Evolutionary conservation across 176 grass and related monocot genomes (phyloP).

Genomic region (Miscanthus lutarioriparius): DNA sequence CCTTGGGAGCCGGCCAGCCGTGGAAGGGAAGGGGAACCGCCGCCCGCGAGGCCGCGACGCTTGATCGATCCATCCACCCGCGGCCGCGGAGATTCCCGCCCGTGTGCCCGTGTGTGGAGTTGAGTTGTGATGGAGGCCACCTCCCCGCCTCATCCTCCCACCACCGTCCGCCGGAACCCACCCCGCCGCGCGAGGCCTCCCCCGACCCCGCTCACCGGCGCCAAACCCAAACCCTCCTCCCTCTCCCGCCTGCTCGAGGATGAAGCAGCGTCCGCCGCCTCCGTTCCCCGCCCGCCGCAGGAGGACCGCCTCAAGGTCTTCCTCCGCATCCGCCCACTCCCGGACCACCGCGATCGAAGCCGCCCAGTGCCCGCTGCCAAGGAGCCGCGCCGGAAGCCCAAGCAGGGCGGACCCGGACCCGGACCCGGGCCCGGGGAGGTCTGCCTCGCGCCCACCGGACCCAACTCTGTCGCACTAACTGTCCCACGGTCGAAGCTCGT

Average conservation of each 20-base stretch:
- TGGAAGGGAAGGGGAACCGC: neutral
- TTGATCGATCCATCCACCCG: too few species aligned
- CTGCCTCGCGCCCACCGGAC: conserved; percentile 59
- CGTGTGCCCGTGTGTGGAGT: too few species aligned
- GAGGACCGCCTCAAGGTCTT: conserved; percentile 60
- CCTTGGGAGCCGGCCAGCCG: too few species aligned
- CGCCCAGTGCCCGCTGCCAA: conserved; percentile 1
- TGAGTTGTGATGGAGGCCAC: neutral
- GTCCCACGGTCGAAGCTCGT: conserved; percentile 58
- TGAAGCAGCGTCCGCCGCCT: neutral
- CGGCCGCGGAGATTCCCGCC: too few species aligned
- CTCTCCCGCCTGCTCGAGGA: conserved; percentile 9
- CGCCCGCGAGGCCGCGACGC: neutral
- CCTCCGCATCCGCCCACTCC: conserved; percentile 71
- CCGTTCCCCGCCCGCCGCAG: neutral
- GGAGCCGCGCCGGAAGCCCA: conserved; percentile 35
- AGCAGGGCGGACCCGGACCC: neutral
- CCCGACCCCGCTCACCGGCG: conserved; percentile 25
- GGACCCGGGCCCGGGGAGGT: neutral
- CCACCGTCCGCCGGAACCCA: conserved; percentile 72
- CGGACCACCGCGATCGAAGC: neutral
- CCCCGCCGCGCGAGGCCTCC: conserved; percentile 47
- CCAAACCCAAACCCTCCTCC: conserved; percentile 25
- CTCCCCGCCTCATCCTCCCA: conserved; percentile 45
- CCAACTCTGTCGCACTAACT: conserved; percentile 65